Evolutionary conservation across 306 rosid genomes (phyloP).

Genomic region (Crotalaria pallida): DNA sequence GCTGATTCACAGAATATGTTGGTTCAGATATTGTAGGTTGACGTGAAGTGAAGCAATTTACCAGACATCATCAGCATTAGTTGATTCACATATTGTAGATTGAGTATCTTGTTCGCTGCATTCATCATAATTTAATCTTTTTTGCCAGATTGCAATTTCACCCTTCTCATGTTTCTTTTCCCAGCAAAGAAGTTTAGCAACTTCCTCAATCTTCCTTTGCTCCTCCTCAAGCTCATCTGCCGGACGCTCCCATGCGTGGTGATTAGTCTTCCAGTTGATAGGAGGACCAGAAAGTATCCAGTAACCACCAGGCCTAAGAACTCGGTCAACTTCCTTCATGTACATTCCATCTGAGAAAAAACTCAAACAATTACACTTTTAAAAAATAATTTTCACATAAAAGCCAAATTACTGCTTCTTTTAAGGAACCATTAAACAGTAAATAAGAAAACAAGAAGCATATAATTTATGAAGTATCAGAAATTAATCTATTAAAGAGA

Average conservation of each 20-base stretch:
- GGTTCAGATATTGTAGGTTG: slow-evolving; percentile 33
- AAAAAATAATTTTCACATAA: not conserved
- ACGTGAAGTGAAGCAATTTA: slow-evolving; percentile 19
- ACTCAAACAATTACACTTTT: not conserved
- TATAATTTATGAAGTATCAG: not conserved
- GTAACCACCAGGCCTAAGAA: slow-evolving; percentile 87
- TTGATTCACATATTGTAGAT: slow-evolving; percentile 39
- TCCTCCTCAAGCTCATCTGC: slow-evolving; percentile 66
- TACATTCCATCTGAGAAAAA: slow-evolving; percentile 64
- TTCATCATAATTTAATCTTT: slow-evolving; percentile 35
- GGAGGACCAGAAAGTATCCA: slow-evolving; percentile 91
- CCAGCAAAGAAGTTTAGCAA: slow-evolving; percentile 72
- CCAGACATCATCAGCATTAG: slow-evolving; percentile 50
- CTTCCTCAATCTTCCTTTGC: slow-evolving; percentile 68
- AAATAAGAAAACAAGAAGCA: slow-evolving; percentile 13
- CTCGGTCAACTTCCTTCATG: slow-evolving; percentile 85
- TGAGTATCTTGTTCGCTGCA: slow-evolving; percentile 42
- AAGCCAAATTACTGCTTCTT: not conserved
- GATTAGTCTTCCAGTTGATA: slow-evolving; percentile 58
- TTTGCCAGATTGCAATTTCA: slow-evolving; percentile 77
- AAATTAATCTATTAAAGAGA: not conserved
- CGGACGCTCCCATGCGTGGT: slow-evolving; percentile 62
- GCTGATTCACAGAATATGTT: slow-evolving; percentile 1
- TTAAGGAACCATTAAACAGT: not conserved
- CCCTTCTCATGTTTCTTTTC: slow-evolving; percentile 82